Evolutionary conservation across 148 eudicot species (phyloP).

Genomic region (Agrostemma githago): DNA sequence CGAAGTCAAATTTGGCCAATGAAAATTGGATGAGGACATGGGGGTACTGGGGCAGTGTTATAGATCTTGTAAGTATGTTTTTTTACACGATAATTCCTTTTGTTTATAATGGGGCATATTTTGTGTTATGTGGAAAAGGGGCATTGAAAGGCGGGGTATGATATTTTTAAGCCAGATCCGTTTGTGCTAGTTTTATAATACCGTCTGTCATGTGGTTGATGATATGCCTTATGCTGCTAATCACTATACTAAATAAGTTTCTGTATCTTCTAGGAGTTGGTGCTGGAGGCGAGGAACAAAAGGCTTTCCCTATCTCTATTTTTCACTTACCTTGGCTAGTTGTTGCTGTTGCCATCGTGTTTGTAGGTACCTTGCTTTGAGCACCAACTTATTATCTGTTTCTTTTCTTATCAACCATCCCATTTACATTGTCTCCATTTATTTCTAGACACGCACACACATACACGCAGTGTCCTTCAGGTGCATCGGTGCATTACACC

Average conservation of each 20-base stretch:
- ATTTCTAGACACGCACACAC: background rate
- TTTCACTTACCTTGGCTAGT: conserved; percentile 86
- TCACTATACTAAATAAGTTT: conserved; percentile 9
- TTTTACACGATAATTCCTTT: background rate
- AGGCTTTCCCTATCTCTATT: conserved; percentile 66
- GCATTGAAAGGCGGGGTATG: background rate
- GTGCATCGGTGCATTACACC: no score
- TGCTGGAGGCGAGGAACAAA: conserved; percentile 99
- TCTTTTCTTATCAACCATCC: background rate
- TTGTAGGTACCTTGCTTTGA: conserved; percentile 98
- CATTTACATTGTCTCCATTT: background rate
- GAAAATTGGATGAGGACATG: background rate
- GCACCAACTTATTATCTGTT: conserved; percentile 42
- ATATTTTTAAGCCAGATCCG: background rate
- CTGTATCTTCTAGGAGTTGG: conserved; percentile 76
- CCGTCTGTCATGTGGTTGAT: conserved; percentile 8
- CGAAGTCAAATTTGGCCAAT: background rate
- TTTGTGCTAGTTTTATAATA: background rate
- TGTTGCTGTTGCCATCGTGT: conserved; percentile 71
- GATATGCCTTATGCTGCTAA: background rate
- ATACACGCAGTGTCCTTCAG: no score
- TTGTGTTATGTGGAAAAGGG: background rate
- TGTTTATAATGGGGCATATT: background rate
- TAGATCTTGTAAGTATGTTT: background rate
- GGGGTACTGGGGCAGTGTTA: background rate